Base-by-base conservation (phyloP, 495 filamentous ascomycete species). In the Talaromyces stipitatus region DNA sequence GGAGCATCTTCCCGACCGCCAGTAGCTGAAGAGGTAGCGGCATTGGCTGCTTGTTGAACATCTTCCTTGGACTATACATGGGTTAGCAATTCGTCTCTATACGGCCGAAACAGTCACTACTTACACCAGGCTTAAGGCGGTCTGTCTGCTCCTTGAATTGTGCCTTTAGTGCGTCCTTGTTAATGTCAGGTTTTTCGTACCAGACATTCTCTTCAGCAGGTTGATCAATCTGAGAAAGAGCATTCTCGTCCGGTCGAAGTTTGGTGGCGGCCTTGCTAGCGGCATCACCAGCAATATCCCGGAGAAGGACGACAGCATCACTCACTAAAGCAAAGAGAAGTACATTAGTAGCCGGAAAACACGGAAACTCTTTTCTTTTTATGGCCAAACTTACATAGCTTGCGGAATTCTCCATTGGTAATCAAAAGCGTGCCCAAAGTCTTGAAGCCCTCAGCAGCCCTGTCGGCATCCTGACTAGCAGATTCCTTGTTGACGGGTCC, bases 381-480 rank as follows among this genome's bases (percentile, higher is more conserved):
- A 48, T 8, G 24, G 9, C 0, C 4, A 24, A 20, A 85, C 89
- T 70, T 78, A 94, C 90, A 72, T 20, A 97, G 82, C 77, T 97
- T 97, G 47, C 91, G 82, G 77, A 97, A 97, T 73, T 97, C 92
- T 58, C 94, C 95, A 61, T 98, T 98, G 58, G 91, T 92, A 67
- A 97, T 86, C 59, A 98, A 74, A 47, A 98, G 80, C 10, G 87
- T 92, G 45, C 95, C 94, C 7, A 98, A 72, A 2, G 88, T 95
- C 54, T 88, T 86, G 27, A 98, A 72, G n/a, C 95, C 94, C 56
- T 95, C 86, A 30, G 92, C 72, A 3, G 85, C 89, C 67, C 90
- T 73, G 60, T 87, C 85, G 20, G 87, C 89, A 69, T 97, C 89
- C 63, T 92, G 88, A 68, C 86, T 80, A 3, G 87, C 88, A 4